These are phyloP conservation scores for Isatis tinctoria DNA, from an alignment of 345 rosid genomes.

Conservation along the genomic window DNA sequence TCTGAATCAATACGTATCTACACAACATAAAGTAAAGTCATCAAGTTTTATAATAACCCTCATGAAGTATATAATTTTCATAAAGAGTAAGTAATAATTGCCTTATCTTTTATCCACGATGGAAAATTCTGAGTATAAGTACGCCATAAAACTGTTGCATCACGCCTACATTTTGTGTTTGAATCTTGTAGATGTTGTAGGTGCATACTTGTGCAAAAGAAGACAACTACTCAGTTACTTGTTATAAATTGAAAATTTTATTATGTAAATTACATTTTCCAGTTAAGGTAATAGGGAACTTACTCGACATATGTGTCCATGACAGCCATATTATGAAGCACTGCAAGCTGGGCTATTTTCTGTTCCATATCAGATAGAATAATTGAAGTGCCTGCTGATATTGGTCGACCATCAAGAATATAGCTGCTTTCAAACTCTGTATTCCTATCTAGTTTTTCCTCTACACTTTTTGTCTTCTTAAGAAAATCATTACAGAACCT, in stretches of 20 bases:
- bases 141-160: not conserved
- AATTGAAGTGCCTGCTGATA: too few species aligned
- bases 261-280: too few species aligned
- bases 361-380: too few species aligned
- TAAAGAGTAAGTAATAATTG: not conserved
- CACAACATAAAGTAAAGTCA: too few species aligned
- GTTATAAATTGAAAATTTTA: too few species aligned
- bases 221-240: too few species aligned
- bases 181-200: not conserved
- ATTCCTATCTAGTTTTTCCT: not conserved
- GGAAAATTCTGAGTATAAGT: not conserved
- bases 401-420: too few species aligned
- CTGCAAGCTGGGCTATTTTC: too few species aligned
- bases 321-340: too few species aligned
- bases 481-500: not conserved
- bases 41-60: fast-evolving
- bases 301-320: too few species aligned
- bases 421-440: too few species aligned
- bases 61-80: not conserved
- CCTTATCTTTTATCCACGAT: not conserved
- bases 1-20: not conserved
- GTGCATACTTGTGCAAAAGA: not conserved
- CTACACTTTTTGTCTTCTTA: not conserved
- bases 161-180: not conserved
- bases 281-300: too few species aligned